Base-by-base conservation (phyloP, 768 basidiomycete species). In the Lactarius psammicola region DNA sequence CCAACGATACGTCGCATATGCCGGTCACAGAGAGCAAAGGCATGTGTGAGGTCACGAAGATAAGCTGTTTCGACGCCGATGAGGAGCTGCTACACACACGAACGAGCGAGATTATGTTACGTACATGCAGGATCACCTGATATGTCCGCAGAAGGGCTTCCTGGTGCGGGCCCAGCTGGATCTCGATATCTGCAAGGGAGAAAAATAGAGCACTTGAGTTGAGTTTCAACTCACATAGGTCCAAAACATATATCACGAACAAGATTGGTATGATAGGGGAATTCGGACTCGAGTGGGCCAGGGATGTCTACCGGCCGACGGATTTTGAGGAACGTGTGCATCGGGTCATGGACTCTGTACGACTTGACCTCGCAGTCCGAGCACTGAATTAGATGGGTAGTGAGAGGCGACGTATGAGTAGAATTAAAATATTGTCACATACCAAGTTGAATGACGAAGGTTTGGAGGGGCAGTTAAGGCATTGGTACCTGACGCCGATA, bases 291-390 rank as follows among this genome's bases (percentile, higher is more conserved):
- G 42, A 89, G 78, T 1, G 82, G 82, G 17, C 81, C 80, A 33
- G 61, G 53, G 15, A 61, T 60, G 31, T 92, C 82, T 13, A 95
- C 87, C 2, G 90, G 92, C 23, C 91, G 83, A 38, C 87, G 87
- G 38, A 98, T 80, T 72, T 93, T 95, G 80, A 96, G 85, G 78
- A 97, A 98, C 13, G 89, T 78, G 67, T 98, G 95, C 76, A 82
- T 83, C 0, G 93, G 87, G 73, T 96, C 87, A 72, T 98, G 95
- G 20, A 92, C 71, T 7, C 81, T 76, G 72, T 94, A 92, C 0
- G 94, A 96, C 49, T 80, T 81, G 34, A 78, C 76, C 76, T 98
- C 95, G 73, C 95, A 98, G 33, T 79, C 80, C 26, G 84, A 78
- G 74, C 95, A 97, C 94, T 97, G 26, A 26, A 49, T 26, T 23